These are phyloP conservation scores for Guyanaporus albipodus DNA, from an alignment of 768 basidiomycete genomes.

Conservation along the genomic window DNA sequence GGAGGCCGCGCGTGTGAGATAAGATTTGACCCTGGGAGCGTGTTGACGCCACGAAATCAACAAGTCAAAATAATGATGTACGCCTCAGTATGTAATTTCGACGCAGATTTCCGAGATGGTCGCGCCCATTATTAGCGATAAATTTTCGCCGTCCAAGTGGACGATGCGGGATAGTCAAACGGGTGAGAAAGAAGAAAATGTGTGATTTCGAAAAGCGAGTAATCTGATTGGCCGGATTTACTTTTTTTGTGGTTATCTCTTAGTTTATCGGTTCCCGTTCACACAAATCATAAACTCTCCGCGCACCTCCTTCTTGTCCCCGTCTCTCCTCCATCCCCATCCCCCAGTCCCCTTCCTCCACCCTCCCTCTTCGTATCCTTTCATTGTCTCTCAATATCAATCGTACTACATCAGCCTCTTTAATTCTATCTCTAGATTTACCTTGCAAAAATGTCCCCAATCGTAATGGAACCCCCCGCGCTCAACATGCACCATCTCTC, in stretches of 20 bases:
- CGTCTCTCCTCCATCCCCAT: slow-evolving; percentile 22
- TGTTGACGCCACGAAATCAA: slow-evolving; percentile 28
- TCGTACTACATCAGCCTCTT: slow-evolving; percentile 20
- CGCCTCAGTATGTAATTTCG: slow-evolving; percentile 25
- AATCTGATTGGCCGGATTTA: slow-evolving; percentile 36
- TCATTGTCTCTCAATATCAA: not conserved
- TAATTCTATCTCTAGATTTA: slow-evolving; percentile 34
- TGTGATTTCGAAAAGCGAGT: slow-evolving; percentile 25
- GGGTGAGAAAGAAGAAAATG: slow-evolving; percentile 17
- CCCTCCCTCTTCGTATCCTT: not conserved
- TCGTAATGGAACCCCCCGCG: slow-evolving; percentile 53
- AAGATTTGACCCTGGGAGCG: slow-evolving; percentile 30
- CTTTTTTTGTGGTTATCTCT: slow-evolving; percentile 33
- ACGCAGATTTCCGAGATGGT: slow-evolving; percentile 28
- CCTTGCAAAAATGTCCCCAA: slow-evolving; percentile 46
- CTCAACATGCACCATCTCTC: slow-evolving; percentile 51
- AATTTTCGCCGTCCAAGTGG: slow-evolving; percentile 24
- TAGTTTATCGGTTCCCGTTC: slow-evolving; percentile 37
- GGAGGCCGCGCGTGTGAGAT: slow-evolving; percentile 30
- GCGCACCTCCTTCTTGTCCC: slow-evolving; percentile 19
- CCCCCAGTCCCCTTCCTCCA: not conserved
- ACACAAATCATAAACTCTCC: slow-evolving; percentile 36
- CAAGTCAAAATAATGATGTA: slow-evolving; percentile 14
- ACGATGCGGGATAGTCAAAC: too few relatives aligned
- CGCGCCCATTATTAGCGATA: slow-evolving; percentile 27